phyloP scores from a whole-genome alignment of 169 alveolate species.

The Perkinsus marinus region DNA sequence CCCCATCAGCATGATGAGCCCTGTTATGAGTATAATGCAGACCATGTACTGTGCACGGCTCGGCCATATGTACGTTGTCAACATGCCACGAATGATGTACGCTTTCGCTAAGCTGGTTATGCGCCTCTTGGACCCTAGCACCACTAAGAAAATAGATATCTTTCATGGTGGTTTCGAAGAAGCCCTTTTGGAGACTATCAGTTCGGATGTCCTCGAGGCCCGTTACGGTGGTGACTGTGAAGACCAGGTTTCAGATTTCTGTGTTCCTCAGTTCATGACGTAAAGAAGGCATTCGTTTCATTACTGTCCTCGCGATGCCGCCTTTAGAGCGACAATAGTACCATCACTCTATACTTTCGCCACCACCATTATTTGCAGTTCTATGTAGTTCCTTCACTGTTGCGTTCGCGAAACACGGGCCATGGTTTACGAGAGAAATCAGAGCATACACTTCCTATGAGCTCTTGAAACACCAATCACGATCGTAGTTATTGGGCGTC shows the following conservation, averaged over 20 bases:
- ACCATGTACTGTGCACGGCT: not conserved
- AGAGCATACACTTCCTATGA: too few species aligned
- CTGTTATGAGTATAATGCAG: not conserved
- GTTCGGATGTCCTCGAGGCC: not conserved
- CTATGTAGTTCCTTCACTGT: too few species aligned
- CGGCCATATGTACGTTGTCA: not conserved
- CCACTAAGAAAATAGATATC: not conserved
- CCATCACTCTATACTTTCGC: too few species aligned
- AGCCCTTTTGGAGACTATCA: not conserved
- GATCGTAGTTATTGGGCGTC: too few species aligned
- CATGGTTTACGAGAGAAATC: too few species aligned
- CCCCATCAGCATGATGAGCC: constrained; percentile 27
- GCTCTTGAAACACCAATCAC: too few species aligned
- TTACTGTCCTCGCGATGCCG: too few species aligned
- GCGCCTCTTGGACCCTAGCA: not conserved
- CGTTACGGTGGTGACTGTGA: not conserved
- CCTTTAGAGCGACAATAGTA: too few species aligned
- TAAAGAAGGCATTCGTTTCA: not conserved
- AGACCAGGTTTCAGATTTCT: not conserved
- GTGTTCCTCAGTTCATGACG: not conserved
- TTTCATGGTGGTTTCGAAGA: not conserved
- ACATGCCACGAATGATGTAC: not conserved
- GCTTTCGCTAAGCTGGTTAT: not conserved
- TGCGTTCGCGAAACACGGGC: too few species aligned
- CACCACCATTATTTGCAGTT: too few species aligned